Evolutionary conservation across 2,329 filamentous ascomycete genomes (phyloP), one percentile per base, ranked within the genome.

Genomic region (Sporothrix brasiliensis): DNA sequence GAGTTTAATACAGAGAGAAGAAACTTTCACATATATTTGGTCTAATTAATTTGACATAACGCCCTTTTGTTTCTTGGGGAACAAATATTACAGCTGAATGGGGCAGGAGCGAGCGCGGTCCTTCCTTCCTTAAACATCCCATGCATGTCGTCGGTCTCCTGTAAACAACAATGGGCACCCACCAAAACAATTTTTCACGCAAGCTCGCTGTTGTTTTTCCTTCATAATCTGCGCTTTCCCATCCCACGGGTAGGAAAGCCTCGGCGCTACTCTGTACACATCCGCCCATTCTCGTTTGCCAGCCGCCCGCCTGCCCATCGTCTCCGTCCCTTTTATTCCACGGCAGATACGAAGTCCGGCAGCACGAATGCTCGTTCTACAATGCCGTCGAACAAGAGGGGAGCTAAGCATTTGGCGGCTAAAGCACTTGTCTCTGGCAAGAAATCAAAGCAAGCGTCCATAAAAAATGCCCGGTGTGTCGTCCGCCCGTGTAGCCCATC

Each of bases 351-450:
- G 21, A 30, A 6, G 60, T 13, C 6, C 13, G 21, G 21, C 41
- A 49, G 60, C 41, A 6, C 21, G 16, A 30, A 30, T 14, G 41
- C 91, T 92, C 87, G 93, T 68, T 90, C 92, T 77, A 93, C 93
- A 0, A 97, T 67, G 65, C 54, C 69, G 14, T 30, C 93, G 0
- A 76, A 81, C 19, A 81, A 82, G 73, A 96, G 94, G 81, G 86
- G 88, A 0, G 77, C 79, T 16, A 77, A 79, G 14, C 97, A 97
- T 80, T 84, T 83, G 60, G 78, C 82, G 30, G 50, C n/a, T 13
- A 67, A 11, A 47, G 50, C n/a, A 27, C 14, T 13, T 19, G 21
- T 44, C n/a, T 19, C 34, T 7, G 21, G 34, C 21, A 41, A 21
- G 10, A 67, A 47, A 44, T 2, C 13, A n/a, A 56, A 19, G 21